Percentiles rank a stretch among this genome's conserved stretches.
phyloP scores from a whole-genome alignment of 2,329 filamentous ascomycete species.

The Colletotrichum destructivum region DNA sequence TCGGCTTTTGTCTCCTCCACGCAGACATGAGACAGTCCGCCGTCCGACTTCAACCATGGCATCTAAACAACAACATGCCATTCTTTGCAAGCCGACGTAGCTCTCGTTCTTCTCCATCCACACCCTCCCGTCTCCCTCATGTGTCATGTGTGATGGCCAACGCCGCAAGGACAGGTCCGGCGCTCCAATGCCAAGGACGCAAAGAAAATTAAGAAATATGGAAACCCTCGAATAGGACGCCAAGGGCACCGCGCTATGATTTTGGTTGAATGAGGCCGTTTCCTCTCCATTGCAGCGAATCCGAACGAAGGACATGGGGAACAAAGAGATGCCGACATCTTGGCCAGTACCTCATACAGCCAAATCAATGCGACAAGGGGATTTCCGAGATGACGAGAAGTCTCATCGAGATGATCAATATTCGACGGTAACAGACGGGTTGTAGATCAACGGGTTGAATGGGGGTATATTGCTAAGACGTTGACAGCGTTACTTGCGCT shows the following conservation, averaged over 20 bases:
- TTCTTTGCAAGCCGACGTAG: background rate
- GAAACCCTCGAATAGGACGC: background rate
- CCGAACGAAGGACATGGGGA: background rate
- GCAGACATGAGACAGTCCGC: background rate
- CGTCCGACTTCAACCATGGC: constrained; percentile 1
- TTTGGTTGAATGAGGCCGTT: constrained; percentile 2
- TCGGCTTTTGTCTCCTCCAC: background rate
- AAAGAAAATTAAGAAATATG: background rate
- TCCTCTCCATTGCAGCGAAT: background rate
- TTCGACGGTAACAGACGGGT: background rate
- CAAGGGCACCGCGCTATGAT: background rate
- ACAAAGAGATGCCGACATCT: background rate
- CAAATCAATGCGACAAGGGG: background rate
- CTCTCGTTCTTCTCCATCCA: constrained; percentile 4
- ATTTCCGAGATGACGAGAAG: background rate
- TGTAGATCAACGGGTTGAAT: background rate
- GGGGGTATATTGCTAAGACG: background rate
- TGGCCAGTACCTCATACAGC: background rate
- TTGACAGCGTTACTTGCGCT: background rate
- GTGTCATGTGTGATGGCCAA: constrained; percentile 23
- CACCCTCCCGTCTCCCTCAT: constrained; percentile 4
- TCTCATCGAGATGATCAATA: background rate
- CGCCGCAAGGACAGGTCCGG: constrained; percentile 13
- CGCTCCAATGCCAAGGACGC: background rate
- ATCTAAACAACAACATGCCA: constrained; percentile 8